Evolutionary conservation across 2,329 filamentous ascomycete species (phyloP).

Genomic region (Ophiostoma quercus): DNA sequence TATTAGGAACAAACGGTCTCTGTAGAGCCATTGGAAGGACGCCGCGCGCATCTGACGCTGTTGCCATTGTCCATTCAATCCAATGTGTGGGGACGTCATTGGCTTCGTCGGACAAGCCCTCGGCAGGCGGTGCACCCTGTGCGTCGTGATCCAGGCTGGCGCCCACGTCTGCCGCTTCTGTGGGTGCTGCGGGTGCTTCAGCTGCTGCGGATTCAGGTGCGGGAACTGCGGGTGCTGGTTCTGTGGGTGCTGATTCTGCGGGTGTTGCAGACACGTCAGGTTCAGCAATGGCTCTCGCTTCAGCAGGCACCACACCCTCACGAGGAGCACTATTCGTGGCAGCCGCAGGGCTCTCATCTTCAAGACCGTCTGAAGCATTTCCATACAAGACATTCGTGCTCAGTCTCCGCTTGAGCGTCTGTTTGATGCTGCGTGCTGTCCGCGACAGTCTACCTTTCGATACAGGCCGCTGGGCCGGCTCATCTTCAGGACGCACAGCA

Average conservation of each 20-base stretch:
- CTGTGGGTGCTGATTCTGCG: too few species aligned
- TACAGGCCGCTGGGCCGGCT: neutral
- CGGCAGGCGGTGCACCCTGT: neutral
- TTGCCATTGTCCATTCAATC: slow-evolving; percentile 74
- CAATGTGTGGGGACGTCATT: neutral
- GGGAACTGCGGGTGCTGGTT: too few species aligned
- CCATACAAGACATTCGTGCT: neutral
- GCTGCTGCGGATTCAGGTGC: too few species aligned
- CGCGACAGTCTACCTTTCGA: neutral
- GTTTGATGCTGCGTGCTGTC: neutral
- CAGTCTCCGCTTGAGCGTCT: neutral
- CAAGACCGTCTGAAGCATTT: too few species aligned
- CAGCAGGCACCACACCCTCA: neutral
- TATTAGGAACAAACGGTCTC: slow-evolving; percentile 55
- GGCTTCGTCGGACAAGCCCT: neutral
- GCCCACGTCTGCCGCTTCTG: neutral
- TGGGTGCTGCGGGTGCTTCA: slow-evolving; percentile 28
- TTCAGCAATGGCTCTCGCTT: neutral
- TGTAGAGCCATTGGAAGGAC: slow-evolving; percentile 61
- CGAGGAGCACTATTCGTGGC: neutral
- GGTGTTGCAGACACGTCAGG: neutral
- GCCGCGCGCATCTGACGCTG: slow-evolving; percentile 65
- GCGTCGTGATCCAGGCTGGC: neutral
- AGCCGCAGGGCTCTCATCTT: too few species aligned
- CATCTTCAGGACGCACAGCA: neutral